Evolutionary conservation across 805 yeast genomes (phyloP).

Genomic region (Spencermartinsiella europaea): DNA sequence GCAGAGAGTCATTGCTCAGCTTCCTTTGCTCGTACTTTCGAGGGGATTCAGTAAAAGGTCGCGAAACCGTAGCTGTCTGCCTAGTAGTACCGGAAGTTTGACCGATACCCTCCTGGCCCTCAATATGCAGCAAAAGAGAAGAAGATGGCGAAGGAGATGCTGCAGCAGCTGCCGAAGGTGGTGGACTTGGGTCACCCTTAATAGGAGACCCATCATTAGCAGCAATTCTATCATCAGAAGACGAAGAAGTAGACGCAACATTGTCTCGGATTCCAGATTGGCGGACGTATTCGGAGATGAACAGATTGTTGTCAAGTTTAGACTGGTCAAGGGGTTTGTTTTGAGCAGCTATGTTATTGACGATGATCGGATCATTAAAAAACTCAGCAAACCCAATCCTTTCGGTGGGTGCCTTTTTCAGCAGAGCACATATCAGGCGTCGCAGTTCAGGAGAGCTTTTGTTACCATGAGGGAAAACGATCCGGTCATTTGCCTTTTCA

Average conservation of each 20-base stretch:
- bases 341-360: slow-evolving; percentile 38
- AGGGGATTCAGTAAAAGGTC: not conserved
- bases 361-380: slow-evolving; percentile 66
- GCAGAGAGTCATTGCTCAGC: not conserved
- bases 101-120: not conserved
- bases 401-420: slow-evolving; percentile 80
- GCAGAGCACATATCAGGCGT: slow-evolving; percentile 63
- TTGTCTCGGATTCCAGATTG: not conserved
- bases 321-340: slow-evolving; percentile 56
- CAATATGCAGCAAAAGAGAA: slow-evolving; percentile 17
- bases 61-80: slow-evolving; percentile 1
- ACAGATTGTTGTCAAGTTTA: slow-evolving; percentile 68
- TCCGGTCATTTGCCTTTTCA: slow-evolving; percentile 72
- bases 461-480: slow-evolving; percentile 66
- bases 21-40: not conserved
- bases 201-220: not conserved
- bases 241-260: not conserved
- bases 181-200: not conserved
- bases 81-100: not conserved
- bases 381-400: slow-evolving; percentile 87
- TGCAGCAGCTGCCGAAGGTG: slow-evolving; percentile 4
- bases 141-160: slow-evolving; percentile 22
- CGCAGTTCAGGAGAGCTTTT: slow-evolving; percentile 61
- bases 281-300: slow-evolving; percentile 72
- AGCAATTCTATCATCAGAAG: not conserved